Percentiles rank a stretch among this genome's conserved stretches.
These are phyloP conservation scores for Pyrrhoderma noxium DNA, from an alignment of 1,284 basidiomycete genomes.

Conservation along the genomic window DNA sequence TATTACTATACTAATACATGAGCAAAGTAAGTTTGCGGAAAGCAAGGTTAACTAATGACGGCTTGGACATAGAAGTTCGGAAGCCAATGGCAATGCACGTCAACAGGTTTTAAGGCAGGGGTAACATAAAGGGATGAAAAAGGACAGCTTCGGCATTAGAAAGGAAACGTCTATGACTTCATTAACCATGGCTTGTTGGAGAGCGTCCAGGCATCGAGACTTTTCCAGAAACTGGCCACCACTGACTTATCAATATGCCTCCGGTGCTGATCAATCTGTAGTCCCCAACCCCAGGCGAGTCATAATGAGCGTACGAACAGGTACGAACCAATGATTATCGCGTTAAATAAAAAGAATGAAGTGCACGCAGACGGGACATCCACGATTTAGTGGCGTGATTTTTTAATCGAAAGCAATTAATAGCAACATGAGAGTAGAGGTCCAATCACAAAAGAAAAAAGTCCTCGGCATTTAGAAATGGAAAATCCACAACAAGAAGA, in stretches of 20 bases:
- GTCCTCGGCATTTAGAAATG: too few relatives aligned
- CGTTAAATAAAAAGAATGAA: not conserved
- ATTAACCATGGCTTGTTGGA: slow-evolving; percentile 73
- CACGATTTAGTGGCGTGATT: too few relatives aligned
- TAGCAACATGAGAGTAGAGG: too few relatives aligned
- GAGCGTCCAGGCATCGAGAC: slow-evolving; percentile 79
- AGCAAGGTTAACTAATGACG: too few relatives aligned
- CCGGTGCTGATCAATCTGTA: slow-evolving; percentile 79
- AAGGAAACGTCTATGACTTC: slow-evolving; percentile 22
- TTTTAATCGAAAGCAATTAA: too few relatives aligned
- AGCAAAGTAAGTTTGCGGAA: too few relatives aligned
- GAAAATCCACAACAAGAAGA: not conserved
- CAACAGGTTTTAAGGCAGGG: too few relatives aligned
- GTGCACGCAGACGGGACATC: too few relatives aligned
- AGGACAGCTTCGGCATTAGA: not conserved
- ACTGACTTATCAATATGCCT: slow-evolving; percentile 94
- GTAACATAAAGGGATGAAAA: not conserved
- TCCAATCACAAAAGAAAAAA: too few relatives aligned
- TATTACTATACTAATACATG: too few relatives aligned
- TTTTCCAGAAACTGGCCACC: slow-evolving; percentile 93
- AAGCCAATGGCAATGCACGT: too few relatives aligned
- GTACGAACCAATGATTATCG: not conserved
- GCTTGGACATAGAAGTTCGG: too few relatives aligned
- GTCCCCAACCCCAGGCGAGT: not conserved
- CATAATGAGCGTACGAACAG: slow-evolving; percentile 3